A percentile compares a stretch with the other conserved stretches of the same genome.
These are phyloP conservation scores for Clarkia xantiana DNA, from an alignment of 345 rosid genomes.

Conservation along the genomic window DNA sequence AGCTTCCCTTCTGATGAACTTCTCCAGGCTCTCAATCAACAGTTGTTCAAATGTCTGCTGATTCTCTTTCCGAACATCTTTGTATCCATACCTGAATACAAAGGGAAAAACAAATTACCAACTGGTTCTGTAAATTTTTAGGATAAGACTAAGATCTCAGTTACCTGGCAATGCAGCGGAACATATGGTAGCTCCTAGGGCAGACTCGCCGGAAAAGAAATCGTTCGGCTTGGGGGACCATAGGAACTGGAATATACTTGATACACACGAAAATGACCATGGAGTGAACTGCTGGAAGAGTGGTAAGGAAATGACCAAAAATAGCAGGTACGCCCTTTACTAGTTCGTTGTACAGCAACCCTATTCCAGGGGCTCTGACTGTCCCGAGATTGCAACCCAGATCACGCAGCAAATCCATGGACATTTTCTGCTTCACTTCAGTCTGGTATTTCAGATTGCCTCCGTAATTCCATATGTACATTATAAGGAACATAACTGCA, in stretches of 20 bases:
- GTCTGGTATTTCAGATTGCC: constrained; percentile 92
- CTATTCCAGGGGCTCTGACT: constrained; percentile 94
- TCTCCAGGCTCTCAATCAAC: constrained; percentile 94
- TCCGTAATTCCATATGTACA: constrained; percentile 93
- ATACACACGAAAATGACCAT: constrained; percentile 75
- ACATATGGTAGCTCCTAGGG: constrained; percentile 63
- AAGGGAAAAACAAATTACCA: too few relatives aligned
- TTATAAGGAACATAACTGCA: constrained; percentile 64
- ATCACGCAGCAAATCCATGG: constrained; percentile 84
- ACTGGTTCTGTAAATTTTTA: too few relatives aligned
- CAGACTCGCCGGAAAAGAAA: constrained; percentile 82
- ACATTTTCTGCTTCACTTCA: constrained; percentile 85
- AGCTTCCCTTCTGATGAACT: constrained; percentile 86
- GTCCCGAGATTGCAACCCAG: constrained; percentile 92
- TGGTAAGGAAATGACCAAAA: constrained; percentile 90
- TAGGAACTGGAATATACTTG: constrained; percentile 78
- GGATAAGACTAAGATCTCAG: not conserved
- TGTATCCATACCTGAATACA: constrained; percentile 73
- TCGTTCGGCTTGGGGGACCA: constrained; percentile 76
- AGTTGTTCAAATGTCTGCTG: constrained; percentile 93
- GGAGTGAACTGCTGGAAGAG: constrained; percentile 84
- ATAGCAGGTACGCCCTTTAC: constrained; percentile 91
- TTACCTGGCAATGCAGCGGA: constrained; percentile 94
- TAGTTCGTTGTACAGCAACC: constrained; percentile 83
- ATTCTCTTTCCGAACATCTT: constrained; percentile 87